phyloP scores from a whole-genome alignment of 345 rosid species.

The Aquilaria malaccensis region DNA sequence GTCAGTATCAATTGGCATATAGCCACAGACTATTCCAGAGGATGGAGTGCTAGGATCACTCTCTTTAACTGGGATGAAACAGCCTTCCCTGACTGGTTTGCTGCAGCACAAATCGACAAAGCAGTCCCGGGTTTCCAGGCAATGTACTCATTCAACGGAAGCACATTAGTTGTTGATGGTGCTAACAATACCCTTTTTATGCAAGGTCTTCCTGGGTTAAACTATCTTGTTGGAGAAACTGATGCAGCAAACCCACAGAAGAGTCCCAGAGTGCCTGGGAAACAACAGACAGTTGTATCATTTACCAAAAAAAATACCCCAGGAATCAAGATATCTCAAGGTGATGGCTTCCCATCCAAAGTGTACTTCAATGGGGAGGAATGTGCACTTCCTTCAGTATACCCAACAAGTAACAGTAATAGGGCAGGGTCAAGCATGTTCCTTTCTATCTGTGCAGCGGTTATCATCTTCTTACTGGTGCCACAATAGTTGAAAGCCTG shows the following conservation, averaged over 20 bases:
- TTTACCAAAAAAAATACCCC: constrained; percentile 75
- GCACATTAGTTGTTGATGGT: constrained; percentile 25
- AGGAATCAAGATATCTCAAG: constrained; percentile 53
- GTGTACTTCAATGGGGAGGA: constrained; percentile 95
- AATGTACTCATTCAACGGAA: constrained; percentile 80
- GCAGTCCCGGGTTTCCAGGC: constrained; percentile 73
- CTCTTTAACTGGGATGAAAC: constrained; percentile 89
- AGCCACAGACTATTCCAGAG: constrained; percentile 57
- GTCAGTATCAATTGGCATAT: constrained; percentile 93
- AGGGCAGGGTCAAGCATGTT: constrained; percentile 18
- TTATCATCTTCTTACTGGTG: constrained; percentile 27
- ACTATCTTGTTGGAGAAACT: constrained; percentile 69
- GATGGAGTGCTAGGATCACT: constrained; percentile 87
- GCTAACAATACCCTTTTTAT: constrained; percentile 57
- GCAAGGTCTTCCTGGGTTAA: constrained; percentile 74
- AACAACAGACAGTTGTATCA: constrained; percentile 81
- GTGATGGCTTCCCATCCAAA: constrained; percentile 89
- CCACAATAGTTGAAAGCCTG: constrained; percentile 20
- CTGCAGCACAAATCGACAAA: constrained; percentile 56
- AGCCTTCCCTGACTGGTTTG: constrained; percentile 79
- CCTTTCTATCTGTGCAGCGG: constrained; percentile 22
- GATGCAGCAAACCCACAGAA: constrained; percentile 51
- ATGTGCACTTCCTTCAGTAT: constrained; percentile 61
- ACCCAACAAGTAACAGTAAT: constrained; percentile 41
- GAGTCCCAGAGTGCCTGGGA: constrained; percentile 79